Percentiles rank a stretch among this genome's conserved stretches.
phyloP scores from a whole-genome alignment of 2,329 filamentous ascomycete species.

The Colletotrichum incanum region DNA sequence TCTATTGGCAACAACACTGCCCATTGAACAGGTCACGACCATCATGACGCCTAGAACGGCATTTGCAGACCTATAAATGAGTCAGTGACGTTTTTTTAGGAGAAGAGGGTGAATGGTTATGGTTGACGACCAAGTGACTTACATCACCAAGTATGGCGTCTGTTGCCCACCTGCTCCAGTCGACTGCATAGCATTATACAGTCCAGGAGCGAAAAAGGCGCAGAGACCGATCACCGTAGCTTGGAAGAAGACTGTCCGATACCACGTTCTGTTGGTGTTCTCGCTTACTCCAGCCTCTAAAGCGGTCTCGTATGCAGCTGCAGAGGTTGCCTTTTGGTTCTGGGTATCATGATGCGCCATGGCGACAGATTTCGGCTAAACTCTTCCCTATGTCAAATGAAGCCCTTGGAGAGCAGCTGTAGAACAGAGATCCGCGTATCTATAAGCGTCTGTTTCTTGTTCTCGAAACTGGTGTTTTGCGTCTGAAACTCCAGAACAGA shows the following conservation, averaged over 20 bases:
- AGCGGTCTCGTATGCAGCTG: not conserved
- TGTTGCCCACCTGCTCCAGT: constrained; percentile 51
- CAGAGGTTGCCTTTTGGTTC: not conserved
- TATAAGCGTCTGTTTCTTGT: not conserved
- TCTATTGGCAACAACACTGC: constrained; percentile 28
- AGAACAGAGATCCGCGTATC: not conserved
- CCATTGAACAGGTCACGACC: constrained; percentile 26
- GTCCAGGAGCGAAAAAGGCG: constrained; percentile 49
- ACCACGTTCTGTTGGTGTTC: constrained; percentile 43
- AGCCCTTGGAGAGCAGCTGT: not conserved
- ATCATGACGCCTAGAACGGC: constrained; percentile 30
- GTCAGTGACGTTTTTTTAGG: not conserved
- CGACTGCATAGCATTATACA: constrained; percentile 52
- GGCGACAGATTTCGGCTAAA: not conserved
- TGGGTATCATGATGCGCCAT: not conserved
- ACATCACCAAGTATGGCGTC: constrained; percentile 52
- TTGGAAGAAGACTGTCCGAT: constrained; percentile 49
- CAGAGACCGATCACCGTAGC: constrained; percentile 48
- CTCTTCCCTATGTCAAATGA: not conserved
- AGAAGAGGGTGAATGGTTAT: too few species aligned
- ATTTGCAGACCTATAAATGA: not conserved
- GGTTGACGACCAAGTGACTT: not conserved
- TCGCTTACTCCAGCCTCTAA: not conserved
- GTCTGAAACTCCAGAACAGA: not conserved
- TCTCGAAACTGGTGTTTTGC: too few species aligned